Evolutionary conservation across 2,329 filamentous ascomycete genomes (phyloP), one percentile per base, ranked within the genome.

Genomic region (Exophiala sideris): DNA sequence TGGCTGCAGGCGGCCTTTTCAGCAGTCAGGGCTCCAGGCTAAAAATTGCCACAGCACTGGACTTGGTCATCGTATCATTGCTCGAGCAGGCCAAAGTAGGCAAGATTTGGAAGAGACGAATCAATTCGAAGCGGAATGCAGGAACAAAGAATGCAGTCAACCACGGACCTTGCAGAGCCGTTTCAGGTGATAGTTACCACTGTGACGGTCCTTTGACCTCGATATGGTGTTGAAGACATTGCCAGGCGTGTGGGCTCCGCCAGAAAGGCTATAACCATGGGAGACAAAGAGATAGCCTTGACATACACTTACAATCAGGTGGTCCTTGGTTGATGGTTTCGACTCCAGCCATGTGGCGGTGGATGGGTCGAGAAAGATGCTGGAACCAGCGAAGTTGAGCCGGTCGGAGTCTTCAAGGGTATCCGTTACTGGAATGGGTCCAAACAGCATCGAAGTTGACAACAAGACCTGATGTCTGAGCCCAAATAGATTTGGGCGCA

Each of bases 1-100:
- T 59, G 50, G 24, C 57, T 64, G 62, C 62, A 62, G 56, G 58
- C 57, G 56, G 57, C 62, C 62, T 58, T 62, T 51, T 56, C 44
- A 57, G 46, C 51, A 57, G 55, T 52, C 58, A 53, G 51, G 48
- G 44, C 45, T 55, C 52, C 34, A 54, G 57, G 41, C 60, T 56
- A 58, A 60, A 61, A 62, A 54, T 62, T 60, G 59, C 57, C 51
- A 59, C 58, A 51, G 45, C 47, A 53, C 36, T 45, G 49, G 51
- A 29, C 57, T 57, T 52, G 57, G 52, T 48, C 48, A 52, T 54
- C 54, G 51, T 52, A 60, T 55, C 51, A 50, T 57, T 48, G 34
- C 46, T 21, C 29, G 42, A 18, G 41, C 34, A 44, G 20, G 41
- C 42, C 42, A 50, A 39, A 49, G 36, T 18, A 48, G 48, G 50